phyloP scores from a whole-genome alignment of 768 basidiomycete species.

The Boletus insuetus region DNA sequence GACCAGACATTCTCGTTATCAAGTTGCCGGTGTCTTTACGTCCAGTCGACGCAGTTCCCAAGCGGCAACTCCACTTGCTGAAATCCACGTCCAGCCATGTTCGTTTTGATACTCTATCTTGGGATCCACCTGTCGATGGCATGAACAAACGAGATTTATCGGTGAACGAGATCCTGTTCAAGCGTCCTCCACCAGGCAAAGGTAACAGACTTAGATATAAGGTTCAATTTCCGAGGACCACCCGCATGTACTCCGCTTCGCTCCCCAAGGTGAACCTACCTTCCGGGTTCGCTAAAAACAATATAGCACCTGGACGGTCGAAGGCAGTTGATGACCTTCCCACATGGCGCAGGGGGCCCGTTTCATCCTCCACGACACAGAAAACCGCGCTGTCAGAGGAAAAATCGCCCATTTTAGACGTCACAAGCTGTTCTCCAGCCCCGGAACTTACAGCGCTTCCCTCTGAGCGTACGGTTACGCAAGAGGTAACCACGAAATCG shows the following conservation, averaged over 20 bases:
- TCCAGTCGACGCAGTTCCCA: conserved; percentile 43
- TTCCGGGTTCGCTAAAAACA: conserved; percentile 19
- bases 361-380: conserved; percentile 14
- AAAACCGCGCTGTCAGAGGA: conserved; percentile 10
- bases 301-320: conserved; percentile 22
- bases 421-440: conserved; percentile 66
- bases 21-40: conserved; percentile 46
- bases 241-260: conserved; percentile 4
- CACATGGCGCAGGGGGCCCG: conserved; percentile 40
- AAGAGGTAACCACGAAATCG: conserved; percentile 30
- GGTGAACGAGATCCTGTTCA: conserved; percentile 65
- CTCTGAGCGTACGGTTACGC: conserved; percentile 29
- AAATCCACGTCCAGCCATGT: conserved; percentile 36
- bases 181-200: conserved; percentile 34
- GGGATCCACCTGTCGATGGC: conserved; percentile 66
- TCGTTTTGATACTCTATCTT: conserved; percentile 67
- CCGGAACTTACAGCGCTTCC: conserved; percentile 40
- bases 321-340: conserved; percentile 33
- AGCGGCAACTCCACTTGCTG: conserved; percentile 46
- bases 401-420: conserved; percentile 37
- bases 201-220: conserved; percentile 33
- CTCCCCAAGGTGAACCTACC: conserved; percentile 42
- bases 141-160: conserved; percentile 61
- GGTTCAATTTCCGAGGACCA: conserved; percentile 35
- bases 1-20: conserved; percentile 39